These are phyloP conservation scores for Gypsophila paniculata DNA, from an alignment of 179 eudicot genomes.

Conservation along the genomic window DNA sequence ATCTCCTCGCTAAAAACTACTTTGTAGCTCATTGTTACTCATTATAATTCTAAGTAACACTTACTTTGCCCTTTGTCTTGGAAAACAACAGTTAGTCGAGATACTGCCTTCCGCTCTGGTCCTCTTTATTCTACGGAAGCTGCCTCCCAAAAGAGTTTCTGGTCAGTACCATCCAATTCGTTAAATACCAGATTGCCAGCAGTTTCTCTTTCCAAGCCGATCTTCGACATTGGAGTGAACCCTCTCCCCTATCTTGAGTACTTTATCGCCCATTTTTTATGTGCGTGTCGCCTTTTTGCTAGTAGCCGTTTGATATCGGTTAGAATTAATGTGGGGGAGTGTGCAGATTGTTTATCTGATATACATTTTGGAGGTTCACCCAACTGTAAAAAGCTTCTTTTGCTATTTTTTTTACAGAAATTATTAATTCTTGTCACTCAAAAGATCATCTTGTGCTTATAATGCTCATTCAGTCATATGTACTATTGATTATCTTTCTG, in stretches of 20 bases:
- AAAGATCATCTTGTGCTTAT: too few relatives aligned
- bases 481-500: too few relatives aligned
- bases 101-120: conserved; percentile 86
- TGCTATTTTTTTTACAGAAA: too few relatives aligned
- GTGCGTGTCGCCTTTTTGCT: conserved; percentile 6
- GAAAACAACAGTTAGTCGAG: conserved; percentile 67
- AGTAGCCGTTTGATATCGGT: background rate
- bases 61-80: conserved; percentile 6
- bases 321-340: background rate
- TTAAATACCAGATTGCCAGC: conserved; percentile 2
- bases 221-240: too few relatives aligned
- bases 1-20: background rate
- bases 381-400: background rate
- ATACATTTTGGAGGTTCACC: background rate
- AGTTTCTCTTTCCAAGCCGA: background rate
- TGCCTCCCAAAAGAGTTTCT: conserved; percentile 75
- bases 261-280: too few relatives aligned
- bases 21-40: background rate
- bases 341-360: background rate
- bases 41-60: too few relatives aligned
- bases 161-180: conserved; percentile 73
- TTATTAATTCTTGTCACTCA: too few relatives aligned
- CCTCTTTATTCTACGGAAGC: conserved; percentile 76
- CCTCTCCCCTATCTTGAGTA: too few relatives aligned
- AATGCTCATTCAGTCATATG: too few relatives aligned